Conservation (phyloP, 345 rosid genomes). For the Leavenworthia alabamica region DNA sequence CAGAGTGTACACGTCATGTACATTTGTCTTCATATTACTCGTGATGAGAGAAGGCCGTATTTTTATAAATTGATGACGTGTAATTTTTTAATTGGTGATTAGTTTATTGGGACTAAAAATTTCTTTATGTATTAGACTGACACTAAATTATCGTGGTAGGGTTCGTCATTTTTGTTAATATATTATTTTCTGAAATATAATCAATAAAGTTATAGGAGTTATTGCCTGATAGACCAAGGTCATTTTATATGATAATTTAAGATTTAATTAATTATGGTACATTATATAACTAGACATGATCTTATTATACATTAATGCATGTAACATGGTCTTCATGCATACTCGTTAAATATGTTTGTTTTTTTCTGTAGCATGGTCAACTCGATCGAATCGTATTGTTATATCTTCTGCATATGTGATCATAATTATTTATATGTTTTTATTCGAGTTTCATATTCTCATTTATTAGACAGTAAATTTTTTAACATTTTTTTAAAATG, state of each 20-base stretch:
- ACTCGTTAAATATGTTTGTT: not conserved
- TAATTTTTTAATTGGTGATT: not conserved
- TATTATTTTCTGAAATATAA: not conserved
- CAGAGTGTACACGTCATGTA: constrained; percentile 23
- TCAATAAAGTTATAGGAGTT: not conserved
- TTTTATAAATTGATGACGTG: not conserved
- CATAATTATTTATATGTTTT: not conserved
- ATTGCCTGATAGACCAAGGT: not conserved
- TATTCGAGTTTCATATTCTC: not conserved
- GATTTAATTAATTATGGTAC: not conserved
- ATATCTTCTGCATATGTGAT: not conserved
- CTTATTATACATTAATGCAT: too few relatives aligned
- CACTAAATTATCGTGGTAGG: too few relatives aligned
- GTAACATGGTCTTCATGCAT: too few relatives aligned
- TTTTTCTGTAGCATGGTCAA: constrained; percentile 29
- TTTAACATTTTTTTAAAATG: not conserved
- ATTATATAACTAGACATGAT: not conserved
- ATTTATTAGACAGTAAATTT: not conserved
- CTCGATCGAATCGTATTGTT: not conserved
- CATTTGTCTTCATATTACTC: constrained; percentile 23
- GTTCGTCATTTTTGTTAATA: constrained; percentile 1
- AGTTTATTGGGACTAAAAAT: constrained; percentile 13
- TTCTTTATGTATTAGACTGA: too few relatives aligned
- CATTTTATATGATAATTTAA: constrained; percentile 14
- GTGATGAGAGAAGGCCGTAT: constrained; percentile 25